Base-by-base conservation (phyloP, 1,139 yeast genomes). In the Suhomyces guaymorum region DNA sequence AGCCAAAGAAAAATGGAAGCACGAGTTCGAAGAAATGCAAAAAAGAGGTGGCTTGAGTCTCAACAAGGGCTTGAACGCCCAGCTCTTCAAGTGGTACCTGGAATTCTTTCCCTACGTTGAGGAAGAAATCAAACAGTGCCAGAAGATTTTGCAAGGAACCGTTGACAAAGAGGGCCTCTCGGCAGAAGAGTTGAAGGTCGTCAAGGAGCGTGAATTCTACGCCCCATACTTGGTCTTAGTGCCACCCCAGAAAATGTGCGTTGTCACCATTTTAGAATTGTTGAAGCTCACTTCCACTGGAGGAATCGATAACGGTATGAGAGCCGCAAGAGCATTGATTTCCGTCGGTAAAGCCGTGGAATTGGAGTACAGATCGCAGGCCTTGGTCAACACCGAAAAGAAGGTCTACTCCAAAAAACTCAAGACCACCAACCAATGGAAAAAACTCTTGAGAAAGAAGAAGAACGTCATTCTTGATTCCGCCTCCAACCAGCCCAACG, bases 1-100 rank as follows among this genome's bases (percentile, higher is more conserved):
- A 3, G 96, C 97, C 0, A 79, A 75, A 44, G 87, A 82, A 52
- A 83, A 85, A 56, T 92, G 97, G 97, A 82, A 78, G 52, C 82
- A 81, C 49, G 92, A 83, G 46, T 83, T 78, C 50, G 94, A 87
- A 49, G 82, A 78, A 39, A 70, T 82, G 57, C 76, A 75, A 42
- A 75, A 72, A 32, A 69, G 82, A 48, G 89, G 90, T n/a, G 76
- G 70, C 7, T 45, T 79, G 27, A 60, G 78, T 16, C 62, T 81
- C 30, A 72, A 77, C 35, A 75, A 78, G 41, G 73, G 78, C 5
- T 64, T 90, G 33, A 89, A 87, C 43, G 82, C 80, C 2, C 78
- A 81, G 47, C 63, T 92, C 25, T 92, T 88, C 75, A 78, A 78
- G 43, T 92, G 97, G 87, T 75, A 78, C 48, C 71, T 74, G 37